Evolutionary conservation across 495 filamentous ascomycete genomes (phyloP).

Genomic region (Annulohypoxylon maeteangense): DNA sequence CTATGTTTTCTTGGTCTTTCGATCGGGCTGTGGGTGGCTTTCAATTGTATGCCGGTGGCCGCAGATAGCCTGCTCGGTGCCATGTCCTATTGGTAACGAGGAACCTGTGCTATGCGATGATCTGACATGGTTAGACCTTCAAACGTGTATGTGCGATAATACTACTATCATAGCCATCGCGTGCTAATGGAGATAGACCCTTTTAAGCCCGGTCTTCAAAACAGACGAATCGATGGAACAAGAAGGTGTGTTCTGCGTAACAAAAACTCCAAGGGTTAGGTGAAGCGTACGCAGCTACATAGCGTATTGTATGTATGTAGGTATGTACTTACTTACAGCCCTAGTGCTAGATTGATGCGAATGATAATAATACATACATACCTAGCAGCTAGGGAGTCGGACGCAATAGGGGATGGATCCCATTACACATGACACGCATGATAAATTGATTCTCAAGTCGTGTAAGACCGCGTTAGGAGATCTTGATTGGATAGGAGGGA

Average conservation of each 20-base stretch:
- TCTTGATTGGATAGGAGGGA: conserved; percentile 44
- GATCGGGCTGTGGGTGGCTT: conserved; percentile 13
- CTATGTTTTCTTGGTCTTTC: conserved; percentile 18
- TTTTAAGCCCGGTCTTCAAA: conserved; percentile 13
- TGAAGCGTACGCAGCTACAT: conserved; percentile 19
- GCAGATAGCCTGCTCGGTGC: conserved; percentile 36
- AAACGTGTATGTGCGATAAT: conserved; percentile 27
- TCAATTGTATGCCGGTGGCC: conserved; percentile 35
- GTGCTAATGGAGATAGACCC: conserved; percentile 25
- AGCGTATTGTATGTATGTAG: no score
- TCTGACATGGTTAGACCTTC: conserved; percentile 35
- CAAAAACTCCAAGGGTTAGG: conserved; percentile 33
- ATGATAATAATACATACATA: conserved; percentile 14
- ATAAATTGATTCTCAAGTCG: conserved; percentile 50
- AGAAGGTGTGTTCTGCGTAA: conserved; percentile 46
- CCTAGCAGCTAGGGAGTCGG: conserved; percentile 1
- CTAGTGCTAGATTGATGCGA: conserved; percentile 35
- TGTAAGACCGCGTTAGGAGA: conserved; percentile 49
- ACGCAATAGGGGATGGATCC: conserved; percentile 44
- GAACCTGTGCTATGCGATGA: conserved; percentile 26
- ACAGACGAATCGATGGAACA: conserved; percentile 37
- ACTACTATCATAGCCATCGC: conserved; percentile 22
- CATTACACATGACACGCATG: conserved; percentile 50
- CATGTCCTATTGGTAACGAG: conserved; percentile 22
- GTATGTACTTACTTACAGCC: background rate